phyloP scores from a whole-genome alignment of 495 filamentous ascomycete genomes.

The Bacidia rubella region DNA sequence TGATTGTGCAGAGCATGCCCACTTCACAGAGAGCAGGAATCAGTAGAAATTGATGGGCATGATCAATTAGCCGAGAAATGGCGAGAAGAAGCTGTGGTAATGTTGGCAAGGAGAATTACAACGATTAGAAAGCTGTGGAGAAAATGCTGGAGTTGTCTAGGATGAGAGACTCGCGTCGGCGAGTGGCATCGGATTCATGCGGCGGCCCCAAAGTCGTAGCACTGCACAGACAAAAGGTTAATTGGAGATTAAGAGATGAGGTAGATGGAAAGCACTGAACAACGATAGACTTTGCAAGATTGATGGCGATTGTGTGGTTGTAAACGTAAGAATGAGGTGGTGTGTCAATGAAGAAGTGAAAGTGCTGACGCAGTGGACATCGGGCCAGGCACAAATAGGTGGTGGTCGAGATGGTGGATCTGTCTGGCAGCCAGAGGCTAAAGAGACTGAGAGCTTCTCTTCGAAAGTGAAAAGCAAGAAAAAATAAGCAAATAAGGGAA shows the following conservation, averaged over 20 bases:
- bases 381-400: too few species aligned
- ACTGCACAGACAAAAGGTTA: not conserved
- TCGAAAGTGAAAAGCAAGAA: too few species aligned
- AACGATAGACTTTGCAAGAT: too few species aligned
- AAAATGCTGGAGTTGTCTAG: not conserved
- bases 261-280: too few species aligned
- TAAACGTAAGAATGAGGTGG: not conserved
- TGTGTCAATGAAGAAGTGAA: not conserved
- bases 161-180: not conserved
- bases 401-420: too few species aligned
- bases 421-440: too few species aligned
- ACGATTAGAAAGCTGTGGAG: not conserved
- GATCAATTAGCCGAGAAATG: not conserved
- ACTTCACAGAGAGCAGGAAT: not conserved
- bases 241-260: not conserved
- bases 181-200: not conserved
- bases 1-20: conserved; percentile 2
- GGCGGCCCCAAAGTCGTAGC: not conserved
- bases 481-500: too few species aligned
- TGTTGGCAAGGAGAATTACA: not conserved
- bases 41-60: not conserved
- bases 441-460: too few species aligned
- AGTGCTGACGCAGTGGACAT: not conserved
- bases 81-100: not conserved
- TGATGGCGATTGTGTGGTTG: too few species aligned